A percentile compares a stretch with the other conserved stretches of the same genome.
Evolutionary conservation across 2,329 filamentous ascomycete genomes (phyloP).

Genomic region (Nectriaceae sp.): DNA sequence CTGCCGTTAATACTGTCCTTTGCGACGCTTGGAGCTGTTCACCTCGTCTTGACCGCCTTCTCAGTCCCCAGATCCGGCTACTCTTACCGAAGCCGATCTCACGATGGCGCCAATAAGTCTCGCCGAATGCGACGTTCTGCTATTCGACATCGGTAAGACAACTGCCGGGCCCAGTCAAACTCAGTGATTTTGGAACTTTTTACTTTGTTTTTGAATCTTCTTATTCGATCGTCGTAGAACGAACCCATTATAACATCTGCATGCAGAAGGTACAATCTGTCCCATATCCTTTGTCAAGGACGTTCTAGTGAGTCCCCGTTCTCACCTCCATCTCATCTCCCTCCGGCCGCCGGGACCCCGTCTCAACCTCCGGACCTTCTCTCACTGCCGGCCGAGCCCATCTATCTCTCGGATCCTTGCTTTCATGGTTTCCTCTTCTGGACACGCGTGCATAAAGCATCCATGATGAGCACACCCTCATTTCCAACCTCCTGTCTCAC

Average conservation of each 20-base stretch:
- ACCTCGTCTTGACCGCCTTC: not conserved
- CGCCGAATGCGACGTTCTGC: constrained; percentile 32
- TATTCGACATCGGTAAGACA: constrained; percentile 41
- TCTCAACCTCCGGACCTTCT: constrained; percentile 19
- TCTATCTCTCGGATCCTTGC: constrained; percentile 11
- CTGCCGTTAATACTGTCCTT: not conserved
- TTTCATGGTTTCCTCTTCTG: constrained; percentile 9
- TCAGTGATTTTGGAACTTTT: constrained; percentile 2
- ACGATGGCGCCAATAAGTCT: constrained; percentile 27
- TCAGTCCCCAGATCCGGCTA: constrained; percentile 4
- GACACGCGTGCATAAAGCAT: constrained; percentile 22
- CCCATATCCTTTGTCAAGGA: constrained; percentile 85
- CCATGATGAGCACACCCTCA: not conserved
- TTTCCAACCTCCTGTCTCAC: constrained; percentile 23
- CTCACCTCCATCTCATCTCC: constrained; percentile 13
- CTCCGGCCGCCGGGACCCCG: constrained; percentile 23
- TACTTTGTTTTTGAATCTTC: constrained; percentile 1
- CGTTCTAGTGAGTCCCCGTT: constrained; percentile 65
- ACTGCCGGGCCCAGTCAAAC: constrained; percentile 8
- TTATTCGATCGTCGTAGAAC: not conserved
- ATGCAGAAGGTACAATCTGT: constrained; percentile 76
- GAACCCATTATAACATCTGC: not conserved
- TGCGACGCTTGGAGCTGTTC: not conserved
- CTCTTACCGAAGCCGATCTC: constrained; percentile 10
- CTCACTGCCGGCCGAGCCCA: constrained; percentile 21